These are phyloP conservation scores for Phytophthora sojae DNA, from an alignment of 352 stramenopile genomes.

Conservation along the genomic window DNA sequence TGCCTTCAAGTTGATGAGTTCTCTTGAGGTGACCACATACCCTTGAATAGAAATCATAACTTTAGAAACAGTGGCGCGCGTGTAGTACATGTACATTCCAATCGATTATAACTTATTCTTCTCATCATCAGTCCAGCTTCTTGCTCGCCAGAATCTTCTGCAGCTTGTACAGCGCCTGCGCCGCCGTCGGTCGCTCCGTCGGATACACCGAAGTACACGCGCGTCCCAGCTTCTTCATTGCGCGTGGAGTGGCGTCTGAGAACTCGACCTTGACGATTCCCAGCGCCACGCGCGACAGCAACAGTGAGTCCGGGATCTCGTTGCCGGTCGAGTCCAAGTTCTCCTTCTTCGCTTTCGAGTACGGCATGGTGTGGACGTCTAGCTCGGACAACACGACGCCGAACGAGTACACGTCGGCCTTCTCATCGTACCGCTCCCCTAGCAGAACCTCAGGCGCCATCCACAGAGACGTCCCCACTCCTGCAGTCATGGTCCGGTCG, in stretches of 20 bases:
- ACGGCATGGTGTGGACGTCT: constrained; percentile 43
- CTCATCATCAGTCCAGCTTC: not conserved
- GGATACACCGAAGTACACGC: constrained; percentile 34
- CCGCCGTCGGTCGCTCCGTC: constrained; percentile 27
- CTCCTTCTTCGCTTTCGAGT: constrained; percentile 23
- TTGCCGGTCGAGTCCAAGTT: constrained; percentile 21
- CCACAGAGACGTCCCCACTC: no score
- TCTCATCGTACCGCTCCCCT: constrained; percentile 72
- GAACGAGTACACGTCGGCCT: constrained; percentile 82
- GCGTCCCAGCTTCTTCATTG: constrained; percentile 26
- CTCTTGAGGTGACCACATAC: no score
- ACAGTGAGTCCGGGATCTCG: constrained; percentile 21
- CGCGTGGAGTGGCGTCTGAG: constrained; percentile 19
- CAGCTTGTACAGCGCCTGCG: constrained; percentile 35
- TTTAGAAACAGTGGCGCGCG: not conserved
- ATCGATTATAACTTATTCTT: constrained; percentile 5
- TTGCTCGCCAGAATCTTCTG: constrained; percentile 29
- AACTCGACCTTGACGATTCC: constrained; percentile 36
- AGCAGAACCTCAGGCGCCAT: constrained; percentile 68
- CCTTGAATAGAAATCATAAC: no score
- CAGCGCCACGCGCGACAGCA: constrained; percentile 31
- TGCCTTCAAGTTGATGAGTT: no score
- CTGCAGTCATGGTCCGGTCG: no score
- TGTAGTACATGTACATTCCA: not conserved
- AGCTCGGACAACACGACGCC: constrained; percentile 71